Conservation (phyloP, 257 asterid genomes). For the Salvia rosmarinus region DNA sequence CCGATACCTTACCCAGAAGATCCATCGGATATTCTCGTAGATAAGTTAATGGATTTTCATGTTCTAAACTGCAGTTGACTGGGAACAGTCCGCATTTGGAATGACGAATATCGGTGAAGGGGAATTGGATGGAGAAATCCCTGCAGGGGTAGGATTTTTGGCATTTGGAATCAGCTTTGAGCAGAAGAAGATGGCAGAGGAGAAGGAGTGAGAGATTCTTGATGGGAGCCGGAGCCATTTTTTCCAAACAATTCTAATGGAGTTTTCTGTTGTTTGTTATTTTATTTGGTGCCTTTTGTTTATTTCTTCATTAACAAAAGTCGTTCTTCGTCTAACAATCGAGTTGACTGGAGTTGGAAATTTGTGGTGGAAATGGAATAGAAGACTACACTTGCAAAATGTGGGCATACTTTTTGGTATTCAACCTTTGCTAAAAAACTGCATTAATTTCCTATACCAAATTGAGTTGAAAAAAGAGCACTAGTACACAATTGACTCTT, state of each 20-base stretch:
- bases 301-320: no score
- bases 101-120: conserved; percentile 24
- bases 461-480: neutral
- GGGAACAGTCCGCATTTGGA: conserved; percentile 44
- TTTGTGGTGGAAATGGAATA: conserved; percentile 12
- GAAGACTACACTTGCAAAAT: neutral
- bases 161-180: conserved; percentile 34
- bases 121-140: conserved; percentile 34
- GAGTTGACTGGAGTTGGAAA: conserved; percentile 23
- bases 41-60: conserved; percentile 25
- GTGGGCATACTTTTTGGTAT: neutral
- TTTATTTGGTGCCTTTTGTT: neutral
- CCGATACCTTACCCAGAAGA: neutral
- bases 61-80: conserved; percentile 6
- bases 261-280: neutral
- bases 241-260: neutral
- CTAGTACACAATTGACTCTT: neutral
- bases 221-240: neutral
- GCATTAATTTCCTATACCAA: neutral
- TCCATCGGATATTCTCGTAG: conserved; percentile 1
- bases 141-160: conserved; percentile 41
- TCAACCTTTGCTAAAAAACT: neutral
- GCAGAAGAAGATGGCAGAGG: conserved; percentile 17
- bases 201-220: conserved; percentile 8
- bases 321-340: neutral